These are phyloP conservation scores for Postia placenta DNA, from an alignment of 768 basidiomycete genomes.

Conservation along the genomic window DNA sequence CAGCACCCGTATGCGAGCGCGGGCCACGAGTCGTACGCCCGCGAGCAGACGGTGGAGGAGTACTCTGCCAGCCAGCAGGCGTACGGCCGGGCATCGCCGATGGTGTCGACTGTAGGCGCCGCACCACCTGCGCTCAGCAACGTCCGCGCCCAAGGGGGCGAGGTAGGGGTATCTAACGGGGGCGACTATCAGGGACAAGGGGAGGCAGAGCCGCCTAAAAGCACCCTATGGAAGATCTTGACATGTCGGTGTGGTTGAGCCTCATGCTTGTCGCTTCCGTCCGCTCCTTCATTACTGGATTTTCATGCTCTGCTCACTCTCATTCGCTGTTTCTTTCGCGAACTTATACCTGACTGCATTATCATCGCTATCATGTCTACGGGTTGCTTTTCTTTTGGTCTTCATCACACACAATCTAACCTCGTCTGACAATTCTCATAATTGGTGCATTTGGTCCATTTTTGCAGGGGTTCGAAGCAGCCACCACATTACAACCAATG, in stretches of 20 bases:
- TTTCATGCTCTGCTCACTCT: slow-evolving; percentile 16
- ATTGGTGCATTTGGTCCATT: slow-evolving; percentile 9
- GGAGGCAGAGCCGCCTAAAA: slow-evolving; percentile 47
- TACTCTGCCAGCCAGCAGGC: slow-evolving; percentile 43
- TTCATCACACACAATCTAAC: slow-evolving; percentile 2
- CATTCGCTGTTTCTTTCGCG: slow-evolving; percentile 14
- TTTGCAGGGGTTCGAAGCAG: neutral
- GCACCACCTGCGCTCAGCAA: slow-evolving; percentile 70
- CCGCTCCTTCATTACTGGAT: slow-evolving; percentile 17
- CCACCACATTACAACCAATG: neutral
- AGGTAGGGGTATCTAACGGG: slow-evolving; percentile 58
- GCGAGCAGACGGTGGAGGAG: slow-evolving; percentile 42
- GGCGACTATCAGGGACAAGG: slow-evolving; percentile 54
- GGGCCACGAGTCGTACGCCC: slow-evolving; percentile 50
- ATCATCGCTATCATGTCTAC: slow-evolving; percentile 9
- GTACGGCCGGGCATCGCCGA: slow-evolving; percentile 78
- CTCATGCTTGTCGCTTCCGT: slow-evolving; percentile 12
- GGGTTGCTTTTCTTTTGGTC: neutral
- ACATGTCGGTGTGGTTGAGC: slow-evolving; percentile 71
- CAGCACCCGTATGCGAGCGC: slow-evolving; percentile 73
- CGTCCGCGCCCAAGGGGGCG: slow-evolving; percentile 64
- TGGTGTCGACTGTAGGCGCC: slow-evolving; percentile 65
- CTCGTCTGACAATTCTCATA: slow-evolving; percentile 7
- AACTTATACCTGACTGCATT: slow-evolving; percentile 21
- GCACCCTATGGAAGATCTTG: slow-evolving; percentile 58